Conservation (phyloP, 306 rosid genomes). For the Trichosanthes cucumerina region DNA sequence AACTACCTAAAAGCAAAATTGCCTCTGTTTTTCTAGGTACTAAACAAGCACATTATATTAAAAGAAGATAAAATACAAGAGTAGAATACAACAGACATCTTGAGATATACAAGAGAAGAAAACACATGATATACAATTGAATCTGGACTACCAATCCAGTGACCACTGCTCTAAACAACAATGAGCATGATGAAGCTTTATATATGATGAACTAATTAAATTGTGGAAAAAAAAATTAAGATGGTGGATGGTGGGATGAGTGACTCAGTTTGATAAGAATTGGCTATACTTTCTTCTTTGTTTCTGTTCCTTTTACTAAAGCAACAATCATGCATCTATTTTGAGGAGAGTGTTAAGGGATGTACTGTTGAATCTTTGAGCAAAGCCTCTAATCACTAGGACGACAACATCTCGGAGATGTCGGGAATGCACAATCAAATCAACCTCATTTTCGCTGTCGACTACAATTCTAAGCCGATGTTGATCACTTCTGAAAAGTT, state of each 20-base stretch:
- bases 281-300: background rate
- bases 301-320: background rate
- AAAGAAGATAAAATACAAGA: constrained; percentile 2
- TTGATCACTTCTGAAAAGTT: constrained; percentile 76
- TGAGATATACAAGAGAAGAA: constrained; percentile 6
- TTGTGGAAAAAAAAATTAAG: background rate
- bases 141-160: background rate
- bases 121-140: constrained; percentile 8
- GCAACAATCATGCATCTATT: constrained; percentile 46
- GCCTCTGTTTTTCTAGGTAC: background rate
- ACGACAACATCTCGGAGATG: constrained; percentile 84
- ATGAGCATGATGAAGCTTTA: constrained; percentile 1
- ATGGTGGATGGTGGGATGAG: background rate
- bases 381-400: constrained; percentile 88
- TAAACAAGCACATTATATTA: background rate
- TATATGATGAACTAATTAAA: constrained; percentile 2
- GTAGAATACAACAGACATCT: background rate
- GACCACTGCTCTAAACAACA: background rate
- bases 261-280: background rate
- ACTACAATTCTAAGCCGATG: constrained; percentile 80
- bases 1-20: background rate
- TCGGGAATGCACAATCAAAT: constrained; percentile 88
- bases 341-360: constrained; percentile 95
- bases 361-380: constrained; percentile 94
- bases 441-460: constrained; percentile 80